Evolutionary conservation across 768 basidiomycete genomes (phyloP).

Genomic region (Podaxis sp.): DNA sequence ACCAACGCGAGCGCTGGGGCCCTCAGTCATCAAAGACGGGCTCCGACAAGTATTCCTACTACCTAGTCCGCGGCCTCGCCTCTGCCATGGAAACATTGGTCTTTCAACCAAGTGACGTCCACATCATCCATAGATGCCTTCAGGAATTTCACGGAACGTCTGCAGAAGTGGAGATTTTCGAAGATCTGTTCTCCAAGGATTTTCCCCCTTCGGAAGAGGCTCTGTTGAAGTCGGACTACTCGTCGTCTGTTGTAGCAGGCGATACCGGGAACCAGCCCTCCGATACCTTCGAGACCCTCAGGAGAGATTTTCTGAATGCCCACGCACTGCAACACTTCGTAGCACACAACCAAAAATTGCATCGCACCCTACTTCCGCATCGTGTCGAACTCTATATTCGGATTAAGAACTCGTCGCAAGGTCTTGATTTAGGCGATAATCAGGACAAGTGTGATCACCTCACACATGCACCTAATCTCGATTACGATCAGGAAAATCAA

Average conservation of each 20-base stretch:
- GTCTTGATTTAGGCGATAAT: neutral
- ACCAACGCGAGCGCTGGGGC: constrained; percentile 5
- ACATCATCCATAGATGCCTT: constrained; percentile 2
- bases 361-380: neutral
- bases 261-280: neutral
- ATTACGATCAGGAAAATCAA: neutral
- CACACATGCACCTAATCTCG: too few species aligned
- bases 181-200: constrained; percentile 3
- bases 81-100: constrained; percentile 6
- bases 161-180: neutral
- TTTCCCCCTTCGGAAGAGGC: neutral
- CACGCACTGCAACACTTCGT: constrained; percentile 5
- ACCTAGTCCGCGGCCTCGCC: constrained; percentile 5
- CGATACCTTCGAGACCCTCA: neutral
- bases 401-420: constrained; percentile 4
- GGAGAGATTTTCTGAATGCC: constrained; percentile 7
- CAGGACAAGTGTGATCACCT: too few species aligned
- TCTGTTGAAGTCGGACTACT: neutral
- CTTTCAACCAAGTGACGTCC: neutral
- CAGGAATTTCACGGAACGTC: constrained; percentile 1
- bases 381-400: constrained; percentile 13
- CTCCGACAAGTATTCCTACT: neutral
- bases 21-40: constrained; percentile 5
- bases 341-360: constrained; percentile 2
- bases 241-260: neutral